These are phyloP conservation scores for Aeschynomene evenia DNA, from an alignment of 306 rosid species.

Conservation along the genomic window DNA sequence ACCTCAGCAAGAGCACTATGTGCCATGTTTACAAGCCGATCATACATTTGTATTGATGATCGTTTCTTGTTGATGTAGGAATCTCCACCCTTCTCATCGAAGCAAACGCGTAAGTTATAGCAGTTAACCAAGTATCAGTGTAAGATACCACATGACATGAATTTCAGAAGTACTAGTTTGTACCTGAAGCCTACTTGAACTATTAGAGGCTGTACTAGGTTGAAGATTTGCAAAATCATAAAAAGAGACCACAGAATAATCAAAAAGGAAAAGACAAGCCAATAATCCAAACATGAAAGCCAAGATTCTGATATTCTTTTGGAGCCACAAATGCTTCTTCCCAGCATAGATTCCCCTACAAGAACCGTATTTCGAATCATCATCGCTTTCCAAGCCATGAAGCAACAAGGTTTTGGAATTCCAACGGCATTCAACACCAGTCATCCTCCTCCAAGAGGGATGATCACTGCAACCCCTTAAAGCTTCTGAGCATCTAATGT, in stretches of 20 bases:
- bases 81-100: conserved; percentile 39
- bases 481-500: conserved; percentile 30
- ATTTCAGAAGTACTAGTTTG: neutral
- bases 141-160: neutral
- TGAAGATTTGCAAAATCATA: conserved; percentile 43
- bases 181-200: conserved; percentile 38
- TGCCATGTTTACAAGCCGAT: conserved; percentile 72
- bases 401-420: conserved; percentile 41
- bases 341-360: conserved; percentile 46
- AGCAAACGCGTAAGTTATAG: conserved; percentile 8
- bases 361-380: conserved; percentile 45
- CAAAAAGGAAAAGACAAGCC: conserved; percentile 56
- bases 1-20: conserved; percentile 74
- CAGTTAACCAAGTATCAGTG: neutral
- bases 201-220: conserved; percentile 28
- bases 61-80: conserved; percentile 35
- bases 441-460: conserved; percentile 50
- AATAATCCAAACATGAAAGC: conserved; percentile 48
- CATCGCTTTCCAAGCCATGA: conserved; percentile 44
- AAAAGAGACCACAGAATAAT: conserved; percentile 52
- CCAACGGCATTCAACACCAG: conserved; percentile 43
- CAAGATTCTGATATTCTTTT: conserved; percentile 50
- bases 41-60: conserved; percentile 66
- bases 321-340: conserved; percentile 55
- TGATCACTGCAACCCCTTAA: conserved; percentile 34